Conservation (phyloP, 768 basidiomycete species). For the Trametes cingulata region DNA sequence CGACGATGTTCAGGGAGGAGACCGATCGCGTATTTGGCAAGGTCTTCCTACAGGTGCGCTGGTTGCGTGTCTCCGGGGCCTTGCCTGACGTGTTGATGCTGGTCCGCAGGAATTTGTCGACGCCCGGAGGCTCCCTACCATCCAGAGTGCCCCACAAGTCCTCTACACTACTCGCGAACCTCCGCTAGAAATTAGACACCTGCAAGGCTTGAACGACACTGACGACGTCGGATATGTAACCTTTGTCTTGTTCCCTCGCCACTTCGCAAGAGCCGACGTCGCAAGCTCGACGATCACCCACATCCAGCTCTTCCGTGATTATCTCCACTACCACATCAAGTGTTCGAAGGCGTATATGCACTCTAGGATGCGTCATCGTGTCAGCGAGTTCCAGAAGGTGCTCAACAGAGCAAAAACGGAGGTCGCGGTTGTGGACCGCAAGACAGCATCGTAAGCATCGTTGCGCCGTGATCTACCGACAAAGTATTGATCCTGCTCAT, state of each 20-base stretch:
- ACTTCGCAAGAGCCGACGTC: slow-evolving; percentile 72
- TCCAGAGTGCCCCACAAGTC: slow-evolving; percentile 97
- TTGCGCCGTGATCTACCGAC: background rate
- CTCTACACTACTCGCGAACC: slow-evolving; percentile 93
- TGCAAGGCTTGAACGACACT: slow-evolving; percentile 75
- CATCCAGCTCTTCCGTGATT: slow-evolving; percentile 96
- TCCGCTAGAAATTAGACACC: slow-evolving; percentile 91
- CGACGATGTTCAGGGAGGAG: slow-evolving; percentile 95
- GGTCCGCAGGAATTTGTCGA: slow-evolving; percentile 90
- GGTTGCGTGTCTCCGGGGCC: slow-evolving; percentile 4
- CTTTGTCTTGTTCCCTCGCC: slow-evolving; percentile 96
- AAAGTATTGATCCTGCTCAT: background rate
- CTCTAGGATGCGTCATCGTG: slow-evolving; percentile 91
- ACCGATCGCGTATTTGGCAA: slow-evolving; percentile 97
- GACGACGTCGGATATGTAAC: slow-evolving; percentile 97
- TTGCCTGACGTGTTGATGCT: background rate
- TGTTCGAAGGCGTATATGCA: slow-evolving; percentile 99
- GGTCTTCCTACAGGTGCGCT: slow-evolving; percentile 91
- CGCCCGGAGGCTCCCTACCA: slow-evolving; percentile 87
- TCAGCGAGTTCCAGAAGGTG: slow-evolving; percentile 94
- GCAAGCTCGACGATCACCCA: slow-evolving; percentile 87
- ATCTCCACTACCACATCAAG: slow-evolving; percentile 99
- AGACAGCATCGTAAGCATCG: slow-evolving; percentile 81
- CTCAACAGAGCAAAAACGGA: slow-evolving; percentile 96
- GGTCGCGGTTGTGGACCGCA: slow-evolving; percentile 75